phyloP scores from a whole-genome alignment of 1,139 yeast genomes.

The Hyphopichia fennica region DNA sequence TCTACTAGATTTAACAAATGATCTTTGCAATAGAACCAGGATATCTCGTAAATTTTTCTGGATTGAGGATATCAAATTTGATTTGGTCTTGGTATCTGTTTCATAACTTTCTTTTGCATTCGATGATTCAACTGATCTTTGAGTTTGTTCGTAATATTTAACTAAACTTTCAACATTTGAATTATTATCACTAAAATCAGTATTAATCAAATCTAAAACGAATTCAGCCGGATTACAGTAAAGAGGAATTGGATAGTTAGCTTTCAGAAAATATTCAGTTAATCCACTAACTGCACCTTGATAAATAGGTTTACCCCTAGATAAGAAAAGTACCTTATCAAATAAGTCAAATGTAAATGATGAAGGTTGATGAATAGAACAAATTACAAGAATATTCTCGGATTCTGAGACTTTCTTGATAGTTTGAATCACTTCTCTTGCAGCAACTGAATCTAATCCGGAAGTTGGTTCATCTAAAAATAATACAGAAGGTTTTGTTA shows the following conservation, averaged over 20 bases:
- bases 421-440: conserved; percentile 24
- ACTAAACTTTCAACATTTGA: conserved; percentile 1
- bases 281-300: conserved; percentile 13
- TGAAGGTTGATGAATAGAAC: conserved; percentile 41
- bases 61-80: conserved; percentile 27
- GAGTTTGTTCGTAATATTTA: background rate
- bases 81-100: too few relatives aligned
- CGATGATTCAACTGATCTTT: conserved; percentile 4
- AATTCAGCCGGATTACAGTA: conserved; percentile 30
- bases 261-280: conserved; percentile 15
- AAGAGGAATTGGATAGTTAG: conserved; percentile 18
- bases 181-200: conserved; percentile 27
- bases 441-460: conserved; percentile 21
- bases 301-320: conserved; percentile 23
- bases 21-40: too few relatives aligned
- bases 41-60: too few relatives aligned
- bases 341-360: conserved; percentile 28
- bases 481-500: conserved; percentile 24
- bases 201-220: conserved; percentile 32
- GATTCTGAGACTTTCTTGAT: conserved; percentile 21
- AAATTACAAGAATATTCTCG: conserved; percentile 30
- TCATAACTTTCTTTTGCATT: too few relatives aligned
- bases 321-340: conserved; percentile 28
- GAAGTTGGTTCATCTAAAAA: too few relatives aligned
- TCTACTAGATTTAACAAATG: too few relatives aligned